Conservation (phyloP, 2,329 filamentous ascomycete species). For the Fusarium subtropicale region DNA sequence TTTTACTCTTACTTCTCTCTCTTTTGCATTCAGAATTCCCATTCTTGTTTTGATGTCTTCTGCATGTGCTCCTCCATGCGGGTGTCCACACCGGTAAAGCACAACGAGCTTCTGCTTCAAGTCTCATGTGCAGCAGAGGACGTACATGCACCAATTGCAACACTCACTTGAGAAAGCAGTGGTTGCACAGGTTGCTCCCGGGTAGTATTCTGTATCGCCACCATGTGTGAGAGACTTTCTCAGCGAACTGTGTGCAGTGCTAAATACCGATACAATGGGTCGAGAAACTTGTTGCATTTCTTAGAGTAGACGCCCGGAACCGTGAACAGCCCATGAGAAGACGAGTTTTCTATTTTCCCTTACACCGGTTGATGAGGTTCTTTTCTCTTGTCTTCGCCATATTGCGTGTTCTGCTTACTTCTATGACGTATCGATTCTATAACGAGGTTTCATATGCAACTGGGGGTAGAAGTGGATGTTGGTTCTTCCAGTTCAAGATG, state of each 20-base stretch:
- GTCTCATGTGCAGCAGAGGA: not conserved
- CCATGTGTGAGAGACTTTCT: not conserved
- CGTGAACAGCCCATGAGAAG: not conserved
- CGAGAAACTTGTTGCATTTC: not conserved
- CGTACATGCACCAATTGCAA: conserved; percentile 1
- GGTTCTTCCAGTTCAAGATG: not conserved
- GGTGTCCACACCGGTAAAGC: conserved; percentile 26
- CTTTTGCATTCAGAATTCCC: not conserved
- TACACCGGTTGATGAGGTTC: conserved; percentile 11
- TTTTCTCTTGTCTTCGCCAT: not conserved
- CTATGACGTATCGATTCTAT: conserved; percentile 33
- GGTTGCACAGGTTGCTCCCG: not conserved
- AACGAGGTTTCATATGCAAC: not conserved
- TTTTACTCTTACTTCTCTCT: not conserved
- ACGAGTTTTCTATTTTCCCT: not conserved
- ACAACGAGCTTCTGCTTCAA: not conserved
- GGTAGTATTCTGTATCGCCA: not conserved
- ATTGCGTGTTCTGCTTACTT: conserved; percentile 2
- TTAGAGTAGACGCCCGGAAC: not conserved
- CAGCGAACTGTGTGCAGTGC: not conserved
- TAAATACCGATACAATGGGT: not conserved
- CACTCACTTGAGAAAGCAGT: no score
- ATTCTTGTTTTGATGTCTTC: not conserved
- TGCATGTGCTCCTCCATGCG: conserved; percentile 7
- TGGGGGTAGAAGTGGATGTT: not conserved